Conservation (phyloP, 768 basidiomycete species). For the Boletus coccyginus region DNA sequence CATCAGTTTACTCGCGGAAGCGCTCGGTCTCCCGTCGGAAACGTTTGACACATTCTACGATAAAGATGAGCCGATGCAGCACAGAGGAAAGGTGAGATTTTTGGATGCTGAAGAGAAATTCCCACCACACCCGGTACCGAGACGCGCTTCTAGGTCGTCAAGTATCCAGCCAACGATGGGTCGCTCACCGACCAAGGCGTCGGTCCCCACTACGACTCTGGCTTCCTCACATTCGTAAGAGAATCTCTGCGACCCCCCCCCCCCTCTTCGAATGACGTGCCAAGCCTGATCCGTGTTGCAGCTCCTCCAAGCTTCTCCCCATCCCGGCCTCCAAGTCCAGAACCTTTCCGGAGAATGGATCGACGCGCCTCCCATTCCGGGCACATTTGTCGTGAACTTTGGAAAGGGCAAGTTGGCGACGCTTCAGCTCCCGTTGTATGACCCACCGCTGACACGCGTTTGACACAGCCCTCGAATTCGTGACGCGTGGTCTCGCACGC, state of each 20-base stretch:
- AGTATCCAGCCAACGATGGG: slow-evolving; percentile 62
- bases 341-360: slow-evolving; percentile 82
- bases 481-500: slow-evolving; percentile 68
- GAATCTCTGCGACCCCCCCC: no score
- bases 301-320: slow-evolving; percentile 78
- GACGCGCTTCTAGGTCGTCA: slow-evolving; percentile 46
- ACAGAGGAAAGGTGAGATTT: slow-evolving; percentile 55
- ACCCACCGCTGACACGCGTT: background rate
- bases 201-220: slow-evolving; percentile 81
- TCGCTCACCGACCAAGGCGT: slow-evolving; percentile 64
- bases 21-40: slow-evolving; percentile 60
- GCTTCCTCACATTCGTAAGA: slow-evolving; percentile 74
- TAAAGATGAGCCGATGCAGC: slow-evolving; percentile 58
- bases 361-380: slow-evolving; percentile 72
- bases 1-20: slow-evolving; percentile 60
- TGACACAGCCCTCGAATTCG: slow-evolving; percentile 66
- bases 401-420: slow-evolving; percentile 55
- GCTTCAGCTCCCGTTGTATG: background rate
- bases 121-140: background rate
- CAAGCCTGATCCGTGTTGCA: slow-evolving; percentile 23
- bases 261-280: background rate
- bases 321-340: slow-evolving; percentile 82
- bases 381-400: slow-evolving; percentile 83
- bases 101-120: background rate
- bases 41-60: slow-evolving; percentile 68